These are phyloP conservation scores for Aspergillus avenaceus DNA, from an alignment of 495 filamentous ascomycete species.

Conservation along the genomic window DNA sequence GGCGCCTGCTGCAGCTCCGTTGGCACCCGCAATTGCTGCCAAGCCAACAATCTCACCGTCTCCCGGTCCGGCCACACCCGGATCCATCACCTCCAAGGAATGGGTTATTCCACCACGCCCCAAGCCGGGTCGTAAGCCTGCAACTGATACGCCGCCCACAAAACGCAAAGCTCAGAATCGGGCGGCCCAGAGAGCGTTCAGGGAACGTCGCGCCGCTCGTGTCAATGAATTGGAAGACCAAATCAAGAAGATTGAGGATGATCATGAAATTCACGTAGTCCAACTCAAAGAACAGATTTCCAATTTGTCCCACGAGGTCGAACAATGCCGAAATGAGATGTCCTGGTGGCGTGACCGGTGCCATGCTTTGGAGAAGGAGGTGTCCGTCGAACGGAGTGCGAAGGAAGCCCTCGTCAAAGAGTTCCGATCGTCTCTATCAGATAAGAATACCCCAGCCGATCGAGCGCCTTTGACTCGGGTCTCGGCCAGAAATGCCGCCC, in stretches of 20 bases:
- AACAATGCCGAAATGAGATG: conserved; percentile 45
- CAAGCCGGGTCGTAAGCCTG: conserved; percentile 91
- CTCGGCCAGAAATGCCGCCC: neutral
- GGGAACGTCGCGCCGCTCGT: conserved; percentile 79
- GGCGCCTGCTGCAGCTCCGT: conserved; percentile 26
- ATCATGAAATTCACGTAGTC: conserved; percentile 40
- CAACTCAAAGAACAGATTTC: conserved; percentile 44
- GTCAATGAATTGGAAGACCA: conserved; percentile 85
- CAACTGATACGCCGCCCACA: conserved; percentile 84
- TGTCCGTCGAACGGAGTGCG: conserved; percentile 39
- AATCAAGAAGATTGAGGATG: conserved; percentile 60
- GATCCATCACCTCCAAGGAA: conserved; percentile 66
- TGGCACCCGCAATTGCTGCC: conserved; percentile 33
- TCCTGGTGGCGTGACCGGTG: conserved; percentile 48
- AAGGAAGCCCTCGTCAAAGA: conserved; percentile 40
- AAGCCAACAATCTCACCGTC: conserved; percentile 37
- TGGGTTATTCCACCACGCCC: conserved; percentile 86
- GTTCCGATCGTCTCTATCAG: conserved; percentile 32
- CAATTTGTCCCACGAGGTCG: conserved; percentile 47
- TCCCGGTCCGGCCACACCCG: conserved; percentile 39
- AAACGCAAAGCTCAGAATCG: conserved; percentile 92
- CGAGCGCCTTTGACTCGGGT: conserved; percentile 27
- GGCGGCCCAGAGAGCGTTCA: conserved; percentile 85
- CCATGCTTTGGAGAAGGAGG: conserved; percentile 43
- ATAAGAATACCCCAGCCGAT: conserved; percentile 24